Evolutionary conservation across 805 yeast genomes (phyloP).

Genomic region (Wickerhamiella hasegawae): DNA sequence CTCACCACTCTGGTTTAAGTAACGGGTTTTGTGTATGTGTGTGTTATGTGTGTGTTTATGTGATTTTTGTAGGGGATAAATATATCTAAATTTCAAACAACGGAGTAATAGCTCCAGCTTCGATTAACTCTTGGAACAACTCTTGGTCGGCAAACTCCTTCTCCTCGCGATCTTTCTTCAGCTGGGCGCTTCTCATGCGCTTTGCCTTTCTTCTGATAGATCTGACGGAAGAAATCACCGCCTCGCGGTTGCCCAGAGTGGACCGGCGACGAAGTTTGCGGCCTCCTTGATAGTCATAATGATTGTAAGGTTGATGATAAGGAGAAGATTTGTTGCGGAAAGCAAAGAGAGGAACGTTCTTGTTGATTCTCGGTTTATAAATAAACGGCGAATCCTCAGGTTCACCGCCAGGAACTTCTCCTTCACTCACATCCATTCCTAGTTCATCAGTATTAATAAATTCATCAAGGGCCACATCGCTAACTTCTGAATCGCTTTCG

Average conservation of each 20-base stretch:
- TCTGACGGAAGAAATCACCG: slow-evolving; percentile 19
- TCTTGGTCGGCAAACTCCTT: slow-evolving; percentile 6
- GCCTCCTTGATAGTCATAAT: slow-evolving; percentile 1
- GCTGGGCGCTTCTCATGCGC: slow-evolving; percentile 1
- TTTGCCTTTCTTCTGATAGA: slow-evolving; percentile 10
- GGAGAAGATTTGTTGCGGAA: slow-evolving; percentile 63
- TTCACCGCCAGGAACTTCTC: slow-evolving; percentile 9
- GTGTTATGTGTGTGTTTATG: neutral
- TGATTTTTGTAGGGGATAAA: too few species aligned
- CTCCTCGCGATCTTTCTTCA: slow-evolving; percentile 8
- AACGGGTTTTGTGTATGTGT: neutral
- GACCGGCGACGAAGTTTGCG: neutral
- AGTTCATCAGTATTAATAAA: slow-evolving; percentile 75
- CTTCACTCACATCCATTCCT: slow-evolving; percentile 33
- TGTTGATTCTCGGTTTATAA: slow-evolving; percentile 23
- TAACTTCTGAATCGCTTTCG: slow-evolving; percentile 25
- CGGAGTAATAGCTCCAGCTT: slow-evolving; percentile 22
- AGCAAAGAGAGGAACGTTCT: slow-evolving; percentile 66
- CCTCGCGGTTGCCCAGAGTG: slow-evolving; percentile 10
- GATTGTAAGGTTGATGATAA: slow-evolving; percentile 8
- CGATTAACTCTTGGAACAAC: slow-evolving; percentile 11
- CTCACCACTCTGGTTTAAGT: slow-evolving; percentile 38
- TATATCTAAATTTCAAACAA: slow-evolving; percentile 13
- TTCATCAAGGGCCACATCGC: slow-evolving; percentile 54
- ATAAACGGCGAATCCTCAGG: slow-evolving; percentile 21